Conservation (phyloP, 2,329 filamentous ascomycete species). For the Claviceps paspali region DNA sequence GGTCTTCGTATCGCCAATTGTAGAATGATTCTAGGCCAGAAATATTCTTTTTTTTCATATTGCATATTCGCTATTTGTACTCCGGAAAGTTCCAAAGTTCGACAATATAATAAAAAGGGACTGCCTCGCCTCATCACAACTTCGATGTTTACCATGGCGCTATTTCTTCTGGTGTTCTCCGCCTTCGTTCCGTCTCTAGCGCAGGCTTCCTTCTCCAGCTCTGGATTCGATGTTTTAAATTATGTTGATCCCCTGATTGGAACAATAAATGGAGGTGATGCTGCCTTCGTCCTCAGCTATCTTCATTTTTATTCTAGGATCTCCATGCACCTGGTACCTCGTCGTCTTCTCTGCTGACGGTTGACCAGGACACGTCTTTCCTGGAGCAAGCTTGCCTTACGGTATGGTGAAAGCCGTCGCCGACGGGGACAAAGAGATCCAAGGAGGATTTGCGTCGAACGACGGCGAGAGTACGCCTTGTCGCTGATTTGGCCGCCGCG, state of each 20-base stretch:
- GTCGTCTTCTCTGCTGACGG: neutral
- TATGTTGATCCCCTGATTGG: conserved; percentile 14
- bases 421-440: conserved; percentile 21
- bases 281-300: neutral
- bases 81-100: too few relatives aligned
- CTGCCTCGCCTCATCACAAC: too few relatives aligned
- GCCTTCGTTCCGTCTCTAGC: neutral
- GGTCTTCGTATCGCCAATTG: too few relatives aligned
- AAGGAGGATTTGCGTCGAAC: conserved; percentile 14
- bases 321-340: too few relatives aligned
- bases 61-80: too few relatives aligned
- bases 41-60: too few relatives aligned
- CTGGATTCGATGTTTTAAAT: conserved; percentile 9
- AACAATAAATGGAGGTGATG: conserved; percentile 12
- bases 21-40: too few relatives aligned
- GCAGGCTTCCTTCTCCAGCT: neutral
- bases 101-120: too few relatives aligned
- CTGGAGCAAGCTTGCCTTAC: conserved; percentile 27
- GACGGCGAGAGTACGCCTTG: conserved; percentile 10
- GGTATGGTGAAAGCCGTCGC: conserved; percentile 42
- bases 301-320: neutral
- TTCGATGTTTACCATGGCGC: neutral
- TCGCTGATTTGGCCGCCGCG: too few relatives aligned
- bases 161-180: neutral
- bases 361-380: conserved; percentile 25